Evolutionary conservation across 106 monocot species (phyloP).

Genomic region (Hemerocallis citrina): DNA sequence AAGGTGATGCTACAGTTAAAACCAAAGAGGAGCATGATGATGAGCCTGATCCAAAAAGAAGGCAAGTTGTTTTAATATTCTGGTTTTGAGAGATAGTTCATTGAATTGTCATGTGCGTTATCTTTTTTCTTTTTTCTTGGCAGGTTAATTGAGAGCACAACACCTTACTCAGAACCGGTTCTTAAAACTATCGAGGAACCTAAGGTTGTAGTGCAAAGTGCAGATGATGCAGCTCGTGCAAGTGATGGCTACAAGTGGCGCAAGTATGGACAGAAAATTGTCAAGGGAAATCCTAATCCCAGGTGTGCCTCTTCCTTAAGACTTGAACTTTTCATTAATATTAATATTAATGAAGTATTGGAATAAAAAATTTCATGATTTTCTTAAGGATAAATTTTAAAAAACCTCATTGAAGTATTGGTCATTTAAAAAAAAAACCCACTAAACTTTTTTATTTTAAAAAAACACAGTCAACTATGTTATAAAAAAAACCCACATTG

Average conservation of each 20-base stretch:
- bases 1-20: constrained; percentile 49
- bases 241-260: too few relatives aligned
- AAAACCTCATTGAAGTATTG: too few relatives aligned
- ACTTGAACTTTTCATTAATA: neutral
- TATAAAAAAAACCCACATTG: too few relatives aligned
- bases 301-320: constrained; percentile 40
- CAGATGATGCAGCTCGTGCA: constrained; percentile 23
- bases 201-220: constrained; percentile 52
- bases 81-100: neutral
- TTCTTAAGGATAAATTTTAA: too few relatives aligned
- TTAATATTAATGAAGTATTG: neutral
- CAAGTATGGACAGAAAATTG: too few relatives aligned
- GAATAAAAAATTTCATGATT: neutral
- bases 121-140: neutral
- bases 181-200: constrained; percentile 52
- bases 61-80: constrained; percentile 22
- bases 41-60: constrained; percentile 58
- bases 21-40: constrained; percentile 25
- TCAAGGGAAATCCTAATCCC: too few relatives aligned
- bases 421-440: too few relatives aligned
- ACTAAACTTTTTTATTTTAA: too few relatives aligned
- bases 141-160: constrained; percentile 34
- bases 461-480: too few relatives aligned
- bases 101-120: too few relatives aligned
- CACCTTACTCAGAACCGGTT: constrained; percentile 20